Base-by-base conservation (phyloP, 2,329 filamentous ascomycete genomes). In the Corniculantispora saksenae region DNA sequence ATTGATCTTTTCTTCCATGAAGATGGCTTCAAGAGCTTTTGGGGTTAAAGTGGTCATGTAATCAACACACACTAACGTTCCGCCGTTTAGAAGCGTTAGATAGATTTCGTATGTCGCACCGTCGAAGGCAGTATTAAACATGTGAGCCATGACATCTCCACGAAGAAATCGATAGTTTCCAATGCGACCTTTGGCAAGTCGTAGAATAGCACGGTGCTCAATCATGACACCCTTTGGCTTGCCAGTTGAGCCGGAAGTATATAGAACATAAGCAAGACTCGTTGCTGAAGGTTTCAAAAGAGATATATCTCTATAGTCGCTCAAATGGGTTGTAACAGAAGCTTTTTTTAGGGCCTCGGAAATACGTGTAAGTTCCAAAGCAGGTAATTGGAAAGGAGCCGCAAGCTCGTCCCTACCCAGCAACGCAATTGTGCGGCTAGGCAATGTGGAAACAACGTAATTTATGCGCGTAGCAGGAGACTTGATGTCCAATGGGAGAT, bases 181-280 rank as follows among this genome's bases (percentile, higher is more conserved):
- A 17, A 61, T 67, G 13, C 21, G 55, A 12, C 55, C 19, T 21
- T 25, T 66, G 6, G 58, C 66, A 7, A 68, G 63, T 10, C 69
- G 57, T 19, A 68, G 29, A 27, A 70, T 65, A 27, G 47, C 45
- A 23, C 69, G 63, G 40, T 70, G 69, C 25, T 69, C 66, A 55
- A 72, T 54, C 66, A 83, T 77, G 29, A 84, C 81, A 40, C 82
- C 82, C 73, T 84, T 84, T 10, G 82, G 82, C 35, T 74, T 74
- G 9, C 82, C 82, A 1, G 82, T 84, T 19, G 80, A 83, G 21
- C 82, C 82, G 12, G 82, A 84, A 25, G 82, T 84, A 69, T 83
- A 84, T 70, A 84, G 81, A 67, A 83, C 81, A 29, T 73, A 72
- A 2, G 68, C 68, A 21, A 70, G 67, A 27, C 66, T 68, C 3